Conservation (phyloP, 306 rosid genomes). For the Quercus suber region DNA sequence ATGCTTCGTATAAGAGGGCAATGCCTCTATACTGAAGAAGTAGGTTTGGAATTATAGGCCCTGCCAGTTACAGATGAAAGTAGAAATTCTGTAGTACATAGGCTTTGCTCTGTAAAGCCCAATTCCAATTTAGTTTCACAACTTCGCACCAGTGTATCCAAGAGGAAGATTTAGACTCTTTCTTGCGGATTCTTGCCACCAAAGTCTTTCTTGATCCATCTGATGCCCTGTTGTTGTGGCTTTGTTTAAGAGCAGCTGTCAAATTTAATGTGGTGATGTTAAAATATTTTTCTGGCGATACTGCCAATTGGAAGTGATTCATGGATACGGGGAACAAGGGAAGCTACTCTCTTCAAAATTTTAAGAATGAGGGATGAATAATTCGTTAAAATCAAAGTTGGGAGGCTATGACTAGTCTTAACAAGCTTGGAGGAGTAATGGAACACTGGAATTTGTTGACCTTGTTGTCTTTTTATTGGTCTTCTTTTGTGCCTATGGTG, state of each 20-base stretch:
- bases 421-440: neutral
- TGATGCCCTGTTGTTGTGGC: too few species aligned
- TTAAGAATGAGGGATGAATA: neutral
- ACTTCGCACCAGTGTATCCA: too few species aligned
- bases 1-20: too few species aligned
- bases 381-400: neutral
- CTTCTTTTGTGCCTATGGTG: neutral
- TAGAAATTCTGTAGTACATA: too few species aligned
- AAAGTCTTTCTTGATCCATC: too few species aligned
- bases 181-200: too few species aligned
- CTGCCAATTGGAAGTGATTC: neutral
- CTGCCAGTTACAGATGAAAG: too few species aligned
- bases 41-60: too few species aligned
- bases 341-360: neutral
- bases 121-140: too few species aligned
- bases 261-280: neutral
- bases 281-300: neutral
- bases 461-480: neutral
- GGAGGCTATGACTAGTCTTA: neutral
- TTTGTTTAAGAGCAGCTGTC: neutral
- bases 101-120: too few species aligned
- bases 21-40: too few species aligned
- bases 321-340: neutral
- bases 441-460: neutral
- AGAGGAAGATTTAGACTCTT: too few species aligned